Percentiles rank a stretch among this genome's conserved stretches.
Conservation (phyloP, 2,329 filamentous ascomycete species). For the Colletotrichum musae region DNA sequence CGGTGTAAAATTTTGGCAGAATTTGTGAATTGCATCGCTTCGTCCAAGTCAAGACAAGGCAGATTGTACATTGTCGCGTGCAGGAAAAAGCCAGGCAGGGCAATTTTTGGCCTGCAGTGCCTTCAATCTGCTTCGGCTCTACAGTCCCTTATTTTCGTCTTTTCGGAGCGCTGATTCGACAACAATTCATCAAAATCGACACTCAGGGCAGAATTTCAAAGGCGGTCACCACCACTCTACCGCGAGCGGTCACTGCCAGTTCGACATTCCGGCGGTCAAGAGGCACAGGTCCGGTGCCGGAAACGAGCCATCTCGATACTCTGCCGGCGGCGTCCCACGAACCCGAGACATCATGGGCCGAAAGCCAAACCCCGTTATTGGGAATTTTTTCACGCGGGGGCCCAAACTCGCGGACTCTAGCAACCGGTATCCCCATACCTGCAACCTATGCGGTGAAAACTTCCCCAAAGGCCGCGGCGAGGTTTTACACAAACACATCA, state of each 20-base stretch:
- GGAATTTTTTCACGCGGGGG: conserved; percentile 90
- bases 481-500: conserved; percentile 83
- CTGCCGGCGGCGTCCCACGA: background rate
- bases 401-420: conserved; percentile 89
- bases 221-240: conserved; percentile 37
- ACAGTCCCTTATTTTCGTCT: background rate
- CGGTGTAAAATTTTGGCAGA: conserved; percentile 61
- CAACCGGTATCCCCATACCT: conserved; percentile 93
- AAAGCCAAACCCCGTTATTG: conserved; percentile 86
- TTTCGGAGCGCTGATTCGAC: conserved; percentile 18
- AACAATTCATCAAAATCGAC: conserved; percentile 30
- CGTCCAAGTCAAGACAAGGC: conserved; percentile 25
- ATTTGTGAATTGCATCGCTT: conserved; percentile 46
- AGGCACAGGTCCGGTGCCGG: background rate
- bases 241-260: conserved; percentile 11
- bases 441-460: conserved; percentile 88
- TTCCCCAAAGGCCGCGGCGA: conserved; percentile 93
- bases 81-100: conserved; percentile 32
- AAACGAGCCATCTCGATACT: conserved; percentile 3
- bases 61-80: conserved; percentile 23
- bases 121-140: background rate
- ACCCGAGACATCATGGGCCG: conserved; percentile 75
- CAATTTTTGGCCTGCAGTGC: conserved; percentile 30
- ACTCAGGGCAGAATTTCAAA: conserved; percentile 37
- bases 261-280: conserved; percentile 21